phyloP scores from a whole-genome alignment of 495 filamentous ascomycete species.

The Apiosordaria backusii region DNA sequence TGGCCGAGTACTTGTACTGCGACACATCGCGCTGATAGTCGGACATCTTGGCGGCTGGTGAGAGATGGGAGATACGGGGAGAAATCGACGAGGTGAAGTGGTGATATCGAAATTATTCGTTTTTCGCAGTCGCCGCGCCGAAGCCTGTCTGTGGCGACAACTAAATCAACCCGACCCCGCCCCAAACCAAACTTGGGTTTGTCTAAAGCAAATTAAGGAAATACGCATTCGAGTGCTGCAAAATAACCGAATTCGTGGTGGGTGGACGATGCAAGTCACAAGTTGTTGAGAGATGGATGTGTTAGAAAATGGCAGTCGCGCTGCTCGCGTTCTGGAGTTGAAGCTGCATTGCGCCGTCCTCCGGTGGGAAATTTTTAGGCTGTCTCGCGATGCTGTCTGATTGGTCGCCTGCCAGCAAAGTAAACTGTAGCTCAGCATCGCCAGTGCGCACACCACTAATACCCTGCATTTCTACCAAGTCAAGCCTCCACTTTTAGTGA shows the following conservation, averaged over 20 bases:
- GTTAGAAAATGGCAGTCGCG: constrained; percentile 7
- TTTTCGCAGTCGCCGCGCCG: neutral
- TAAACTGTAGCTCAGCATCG: constrained; percentile 11
- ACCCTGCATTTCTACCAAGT: neutral
- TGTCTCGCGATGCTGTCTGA: neutral
- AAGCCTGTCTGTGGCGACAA: constrained; percentile 14
- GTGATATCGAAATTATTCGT: neutral
- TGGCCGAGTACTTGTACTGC: constrained; percentile 99
- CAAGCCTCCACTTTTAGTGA: no score
- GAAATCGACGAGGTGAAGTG: neutral
- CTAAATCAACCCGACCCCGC: constrained; percentile 15
- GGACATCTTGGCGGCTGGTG: constrained; percentile 56
- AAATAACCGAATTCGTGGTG: constrained; percentile 9
- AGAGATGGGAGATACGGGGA: neutral
- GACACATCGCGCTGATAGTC: constrained; percentile 85
- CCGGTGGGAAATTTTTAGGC: neutral
- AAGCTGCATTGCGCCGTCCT: neutral
- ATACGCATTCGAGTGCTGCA: constrained; percentile 16
- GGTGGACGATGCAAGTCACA: neutral
- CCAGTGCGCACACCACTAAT: neutral
- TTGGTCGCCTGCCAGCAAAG: neutral
- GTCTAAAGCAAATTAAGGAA: constrained; percentile 9
- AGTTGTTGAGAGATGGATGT: constrained; percentile 11
- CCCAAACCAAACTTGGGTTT: constrained; percentile 22
- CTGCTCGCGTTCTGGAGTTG: neutral